Percentiles rank a stretch among this genome's conserved stretches.
Conservation (phyloP, 768 basidiomycete species). For the Macrolepiota dolichaula region DNA sequence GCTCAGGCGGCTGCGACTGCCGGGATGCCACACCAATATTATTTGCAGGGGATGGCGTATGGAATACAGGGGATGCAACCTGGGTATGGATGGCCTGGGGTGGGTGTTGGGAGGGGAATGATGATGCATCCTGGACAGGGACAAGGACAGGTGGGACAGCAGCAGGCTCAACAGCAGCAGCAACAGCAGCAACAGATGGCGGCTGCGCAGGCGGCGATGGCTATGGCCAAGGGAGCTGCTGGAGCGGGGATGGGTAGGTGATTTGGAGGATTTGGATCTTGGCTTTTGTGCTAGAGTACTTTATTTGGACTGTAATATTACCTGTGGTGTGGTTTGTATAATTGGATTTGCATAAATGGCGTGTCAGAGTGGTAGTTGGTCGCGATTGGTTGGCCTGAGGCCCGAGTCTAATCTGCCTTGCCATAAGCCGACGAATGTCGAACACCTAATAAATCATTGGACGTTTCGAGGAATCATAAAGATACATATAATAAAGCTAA, state of each 20-base stretch:
- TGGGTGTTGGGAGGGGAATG: neutral
- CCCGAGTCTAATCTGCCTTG: no score
- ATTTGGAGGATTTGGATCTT: neutral
- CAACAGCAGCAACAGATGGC: neutral
- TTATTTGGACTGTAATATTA: no score
- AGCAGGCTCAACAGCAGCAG: constrained; percentile 1
- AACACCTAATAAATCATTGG: no score
- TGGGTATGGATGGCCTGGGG: neutral
- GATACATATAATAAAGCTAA: no score
- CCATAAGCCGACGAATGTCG: no score
- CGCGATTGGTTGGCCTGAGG: no score
- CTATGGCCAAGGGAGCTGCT: neutral
- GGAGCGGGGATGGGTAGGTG: neutral
- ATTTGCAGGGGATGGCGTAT: constrained; percentile 1
- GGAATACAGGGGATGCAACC: neutral
- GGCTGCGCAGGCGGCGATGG: neutral
- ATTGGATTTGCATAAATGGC: no score
- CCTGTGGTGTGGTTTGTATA: no score
- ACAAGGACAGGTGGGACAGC: constrained; percentile 3
- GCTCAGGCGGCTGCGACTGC: neutral
- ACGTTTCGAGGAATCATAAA: no score
- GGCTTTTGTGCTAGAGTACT: neutral
- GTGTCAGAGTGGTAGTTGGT: no score
- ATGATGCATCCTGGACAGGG: neutral
- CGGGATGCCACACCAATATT: neutral